These are phyloP conservation scores for Eucalyptus viminalis DNA, from an alignment of 345 rosid species.

Conservation along the genomic window DNA sequence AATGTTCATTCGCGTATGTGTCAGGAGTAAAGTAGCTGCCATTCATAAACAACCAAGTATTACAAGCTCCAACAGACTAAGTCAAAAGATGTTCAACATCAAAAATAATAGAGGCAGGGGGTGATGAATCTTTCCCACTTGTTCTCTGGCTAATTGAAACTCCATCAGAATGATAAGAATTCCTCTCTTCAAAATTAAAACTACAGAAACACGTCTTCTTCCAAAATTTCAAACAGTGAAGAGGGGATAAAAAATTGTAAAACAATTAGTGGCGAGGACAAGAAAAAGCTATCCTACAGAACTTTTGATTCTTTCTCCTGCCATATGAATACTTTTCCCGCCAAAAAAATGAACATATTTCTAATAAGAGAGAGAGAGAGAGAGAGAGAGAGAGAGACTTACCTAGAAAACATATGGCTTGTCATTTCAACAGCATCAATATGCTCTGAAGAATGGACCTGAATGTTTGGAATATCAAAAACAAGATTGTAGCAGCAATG, in stretches of 20 bases:
- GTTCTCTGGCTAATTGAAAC: not conserved
- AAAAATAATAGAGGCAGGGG: not conserved
- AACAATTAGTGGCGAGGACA: not conserved
- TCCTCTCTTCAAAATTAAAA: not conserved
- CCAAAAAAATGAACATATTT: not conserved
- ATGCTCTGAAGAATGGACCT: conserved; percentile 86
- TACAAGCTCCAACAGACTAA: not conserved
- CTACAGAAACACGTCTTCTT: not conserved
- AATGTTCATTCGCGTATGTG: conserved; percentile 95
- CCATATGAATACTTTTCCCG: not conserved
- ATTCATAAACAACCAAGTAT: not conserved
- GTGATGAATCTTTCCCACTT: not conserved
- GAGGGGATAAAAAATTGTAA: not conserved
- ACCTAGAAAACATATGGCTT: conserved; percentile 69
- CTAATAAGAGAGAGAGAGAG: not conserved
- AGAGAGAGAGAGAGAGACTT: not conserved
- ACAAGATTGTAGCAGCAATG: not conserved
- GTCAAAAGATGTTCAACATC: not conserved
- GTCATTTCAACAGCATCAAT: conserved; percentile 68
- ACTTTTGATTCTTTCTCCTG: not conserved
- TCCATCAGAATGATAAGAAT: not conserved
- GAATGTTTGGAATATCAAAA: conserved; percentile 5
- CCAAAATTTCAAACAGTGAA: not conserved
- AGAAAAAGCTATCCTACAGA: not conserved
- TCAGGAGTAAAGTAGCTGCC: conserved; percentile 95